Evolutionary conservation across 1,284 basidiomycete genomes (phyloP).

Genomic region (Malassezia caprae): DNA sequence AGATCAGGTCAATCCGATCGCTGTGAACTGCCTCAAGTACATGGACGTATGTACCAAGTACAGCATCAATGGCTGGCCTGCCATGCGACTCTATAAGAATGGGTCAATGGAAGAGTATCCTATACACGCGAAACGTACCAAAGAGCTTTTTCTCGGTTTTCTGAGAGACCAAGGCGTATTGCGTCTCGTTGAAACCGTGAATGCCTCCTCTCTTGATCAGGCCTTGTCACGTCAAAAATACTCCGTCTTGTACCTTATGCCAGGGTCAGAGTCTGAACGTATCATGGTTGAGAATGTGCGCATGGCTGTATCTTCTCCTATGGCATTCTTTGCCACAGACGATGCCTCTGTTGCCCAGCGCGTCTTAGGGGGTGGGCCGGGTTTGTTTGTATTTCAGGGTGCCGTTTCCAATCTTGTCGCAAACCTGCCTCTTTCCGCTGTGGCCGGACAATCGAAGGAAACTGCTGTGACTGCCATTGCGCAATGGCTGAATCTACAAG

Average conservation of each 20-base stretch:
- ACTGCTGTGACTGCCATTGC: slow-evolving; percentile 17
- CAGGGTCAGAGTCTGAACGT: neutral
- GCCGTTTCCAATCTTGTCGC: slow-evolving; percentile 21
- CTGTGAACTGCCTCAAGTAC: slow-evolving; percentile 40
- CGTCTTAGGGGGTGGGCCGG: slow-evolving; percentile 16
- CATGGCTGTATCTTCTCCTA: neutral
- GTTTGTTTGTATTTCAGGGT: slow-evolving; percentile 44
- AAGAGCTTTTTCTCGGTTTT: slow-evolving; percentile 39
- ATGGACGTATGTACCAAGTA: slow-evolving; percentile 26
- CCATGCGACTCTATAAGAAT: slow-evolving; percentile 31
- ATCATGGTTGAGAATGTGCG: neutral
- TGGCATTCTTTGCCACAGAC: slow-evolving; percentile 11
- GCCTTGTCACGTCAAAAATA: neutral
- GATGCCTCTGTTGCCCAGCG: slow-evolving; percentile 25
- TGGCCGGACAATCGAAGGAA: slow-evolving; percentile 3
- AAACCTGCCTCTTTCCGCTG: slow-evolving; percentile 17
- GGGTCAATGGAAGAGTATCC: slow-evolving; percentile 30
- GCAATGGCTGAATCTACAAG: slow-evolving; percentile 26
- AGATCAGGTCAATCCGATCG: slow-evolving; percentile 37
- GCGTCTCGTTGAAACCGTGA: slow-evolving; percentile 22
- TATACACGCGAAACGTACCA: slow-evolving; percentile 22
- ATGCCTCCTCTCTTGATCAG: neutral
- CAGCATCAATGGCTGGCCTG: slow-evolving; percentile 30
- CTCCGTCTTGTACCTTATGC: neutral
- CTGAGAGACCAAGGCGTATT: slow-evolving; percentile 28